Evolutionary conservation across 2,329 filamentous ascomycete genomes (phyloP).

Genomic region (Diaporthe humulicola): DNA sequence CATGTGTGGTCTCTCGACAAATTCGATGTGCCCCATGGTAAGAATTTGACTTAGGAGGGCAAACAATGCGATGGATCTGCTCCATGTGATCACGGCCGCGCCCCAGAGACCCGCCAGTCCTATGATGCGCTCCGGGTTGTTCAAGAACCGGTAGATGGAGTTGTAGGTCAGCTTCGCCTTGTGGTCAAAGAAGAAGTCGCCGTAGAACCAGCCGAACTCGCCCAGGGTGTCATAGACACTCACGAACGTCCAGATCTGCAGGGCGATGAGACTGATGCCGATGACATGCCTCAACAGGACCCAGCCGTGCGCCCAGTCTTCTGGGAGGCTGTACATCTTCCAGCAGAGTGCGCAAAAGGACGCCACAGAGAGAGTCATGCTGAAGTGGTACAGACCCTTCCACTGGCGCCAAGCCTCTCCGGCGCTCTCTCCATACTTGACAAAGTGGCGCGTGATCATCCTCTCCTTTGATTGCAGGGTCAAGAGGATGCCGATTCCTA

Average conservation of each 20-base stretch:
- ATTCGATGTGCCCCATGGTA: slow-evolving; percentile 88
- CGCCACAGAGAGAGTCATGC: slow-evolving; percentile 89
- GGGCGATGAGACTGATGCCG: slow-evolving; percentile 81
- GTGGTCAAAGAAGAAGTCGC: slow-evolving; percentile 97
- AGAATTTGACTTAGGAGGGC: slow-evolving; percentile 88
- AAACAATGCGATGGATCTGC: slow-evolving; percentile 85
- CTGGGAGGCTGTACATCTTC: slow-evolving; percentile 94
- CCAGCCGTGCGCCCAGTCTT: slow-evolving; percentile 89
- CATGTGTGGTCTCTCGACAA: slow-evolving; percentile 97
- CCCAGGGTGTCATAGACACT: slow-evolving; percentile 97
- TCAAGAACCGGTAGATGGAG: slow-evolving; percentile 97
- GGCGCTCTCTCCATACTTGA: slow-evolving; percentile 93
- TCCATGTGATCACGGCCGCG: slow-evolving; percentile 92
- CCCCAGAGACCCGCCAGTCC: slow-evolving; percentile 97
- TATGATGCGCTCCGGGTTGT: slow-evolving; percentile 95
- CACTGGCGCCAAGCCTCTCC: slow-evolving; percentile 97
- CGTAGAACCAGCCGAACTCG: slow-evolving; percentile 99
- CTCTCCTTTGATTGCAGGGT: slow-evolving; percentile 90
- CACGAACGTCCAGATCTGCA: slow-evolving; percentile 92
- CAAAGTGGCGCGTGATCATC: slow-evolving; percentile 95
- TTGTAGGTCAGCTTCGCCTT: slow-evolving; percentile 92
- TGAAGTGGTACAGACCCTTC: slow-evolving; percentile 96
- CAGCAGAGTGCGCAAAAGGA: slow-evolving; percentile 92
- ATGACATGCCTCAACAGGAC: slow-evolving; percentile 89
- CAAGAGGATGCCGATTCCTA: slow-evolving; percentile 88